Conservation (phyloP, 2,329 filamentous ascomycete genomes). For the Dryadomyces sulphureus region DNA sequence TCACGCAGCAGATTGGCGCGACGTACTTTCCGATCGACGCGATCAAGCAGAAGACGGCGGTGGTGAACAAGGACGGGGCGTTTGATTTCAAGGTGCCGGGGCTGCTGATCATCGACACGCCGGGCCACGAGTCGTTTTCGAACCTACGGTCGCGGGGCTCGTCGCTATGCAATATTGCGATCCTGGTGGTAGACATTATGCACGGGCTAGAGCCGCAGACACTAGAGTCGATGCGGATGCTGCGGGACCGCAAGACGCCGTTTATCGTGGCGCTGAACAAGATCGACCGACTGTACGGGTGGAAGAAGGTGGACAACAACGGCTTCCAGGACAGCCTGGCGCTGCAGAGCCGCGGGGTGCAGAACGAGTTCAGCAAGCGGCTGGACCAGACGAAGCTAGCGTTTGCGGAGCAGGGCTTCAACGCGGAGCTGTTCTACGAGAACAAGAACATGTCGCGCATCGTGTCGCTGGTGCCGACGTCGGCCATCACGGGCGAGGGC, state of each 20-base stretch:
- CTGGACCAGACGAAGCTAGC: conserved; percentile 84
- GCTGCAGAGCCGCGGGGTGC: conserved; percentile 81
- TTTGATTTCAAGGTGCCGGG: conserved; percentile 98
- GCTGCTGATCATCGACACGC: conserved; percentile 92
- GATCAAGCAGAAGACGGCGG: conserved; percentile 73
- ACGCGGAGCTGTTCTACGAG: conserved; percentile 90
- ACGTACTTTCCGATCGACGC: conserved; percentile 97
- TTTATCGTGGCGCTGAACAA: conserved; percentile 99
- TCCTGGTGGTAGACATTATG: conserved; percentile 98
- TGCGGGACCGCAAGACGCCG: conserved; percentile 86
- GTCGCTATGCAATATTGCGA: conserved; percentile 97
- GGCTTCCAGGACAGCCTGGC: conserved; percentile 87
- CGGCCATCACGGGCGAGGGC: conserved; percentile 96
- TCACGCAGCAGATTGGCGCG: conserved; percentile 98
- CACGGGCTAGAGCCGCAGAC: conserved; percentile 97
- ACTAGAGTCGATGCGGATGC: conserved; percentile 87
- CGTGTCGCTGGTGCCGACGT: conserved; percentile 94
- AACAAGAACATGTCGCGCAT: conserved; percentile 94
- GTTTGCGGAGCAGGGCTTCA: conserved; percentile 94
- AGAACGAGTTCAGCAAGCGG: conserved; percentile 86
- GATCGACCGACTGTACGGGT: conserved; percentile 97
- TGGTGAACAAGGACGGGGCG: conserved; percentile 77
- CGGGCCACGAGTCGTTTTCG: conserved; percentile 99
- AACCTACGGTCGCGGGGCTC: conserved; percentile 94
- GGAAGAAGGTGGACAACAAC: conserved; percentile 98